phyloP scores from a whole-genome alignment of 495 filamentous ascomycete species.

The Thermochaetoides thermophila region DNA sequence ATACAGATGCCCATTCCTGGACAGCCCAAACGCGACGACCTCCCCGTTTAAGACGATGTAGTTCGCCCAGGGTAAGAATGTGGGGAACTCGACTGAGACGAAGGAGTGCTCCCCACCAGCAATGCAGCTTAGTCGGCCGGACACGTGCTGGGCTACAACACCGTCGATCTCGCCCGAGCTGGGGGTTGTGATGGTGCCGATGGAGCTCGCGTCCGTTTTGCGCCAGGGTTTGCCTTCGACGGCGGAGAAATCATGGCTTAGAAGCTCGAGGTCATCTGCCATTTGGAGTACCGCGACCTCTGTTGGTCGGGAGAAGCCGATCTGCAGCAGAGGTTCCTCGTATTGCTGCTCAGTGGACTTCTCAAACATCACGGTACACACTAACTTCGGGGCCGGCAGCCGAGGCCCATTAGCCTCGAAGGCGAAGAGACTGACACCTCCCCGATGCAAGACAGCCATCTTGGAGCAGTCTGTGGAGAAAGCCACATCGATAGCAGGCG shows the following conservation, averaged over 20 bases:
- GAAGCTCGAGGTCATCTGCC: constrained; percentile 7
- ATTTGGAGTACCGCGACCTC: constrained; percentile 14
- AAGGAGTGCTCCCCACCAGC: constrained; percentile 1
- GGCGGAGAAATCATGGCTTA: constrained; percentile 7
- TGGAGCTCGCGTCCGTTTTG: constrained; percentile 4
- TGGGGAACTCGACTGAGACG: constrained; percentile 19
- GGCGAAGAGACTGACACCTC: constrained; percentile 46
- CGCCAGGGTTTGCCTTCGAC: constrained; percentile 2
- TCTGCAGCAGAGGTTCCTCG: constrained; percentile 14
- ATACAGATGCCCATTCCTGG: constrained; percentile 60
- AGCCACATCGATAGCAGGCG: constrained; percentile 57
- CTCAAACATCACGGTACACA: constrained; percentile 13
- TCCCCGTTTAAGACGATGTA: constrained; percentile 24
- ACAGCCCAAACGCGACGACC: constrained; percentile 44
- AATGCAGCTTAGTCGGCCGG: constrained; percentile 19
- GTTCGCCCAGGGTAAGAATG: constrained; percentile 38
- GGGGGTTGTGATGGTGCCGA: constrained; percentile 9
- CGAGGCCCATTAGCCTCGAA: constrained; percentile 40
- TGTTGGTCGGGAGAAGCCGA: constrained; percentile 11
- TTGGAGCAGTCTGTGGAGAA: constrained; percentile 49
- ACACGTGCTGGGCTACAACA: constrained; percentile 21
- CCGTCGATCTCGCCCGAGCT: constrained; percentile 4
- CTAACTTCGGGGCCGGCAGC: constrained; percentile 17
- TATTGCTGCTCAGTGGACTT: not conserved
- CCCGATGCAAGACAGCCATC: constrained; percentile 56